Base-by-base conservation (phyloP, 2,329 filamentous ascomycete genomes). In the Triangularia setosa region DNA sequence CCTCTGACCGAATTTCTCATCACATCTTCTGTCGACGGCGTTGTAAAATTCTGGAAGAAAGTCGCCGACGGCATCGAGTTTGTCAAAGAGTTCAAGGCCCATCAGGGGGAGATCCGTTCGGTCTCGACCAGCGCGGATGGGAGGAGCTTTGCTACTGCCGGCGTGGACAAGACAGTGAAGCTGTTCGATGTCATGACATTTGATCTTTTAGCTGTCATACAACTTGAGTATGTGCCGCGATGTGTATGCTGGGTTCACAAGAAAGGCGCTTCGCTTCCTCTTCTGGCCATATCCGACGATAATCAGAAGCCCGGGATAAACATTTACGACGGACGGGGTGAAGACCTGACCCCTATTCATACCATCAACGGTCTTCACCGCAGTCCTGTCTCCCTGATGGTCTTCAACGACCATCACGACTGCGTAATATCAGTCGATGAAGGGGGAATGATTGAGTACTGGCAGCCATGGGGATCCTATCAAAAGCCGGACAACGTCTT, bases 11-110 rank as follows among this genome's bases (percentile, higher is more conserved):
- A 98, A 71, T 99, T 99, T 74, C 82, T 99, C 40, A 95, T 99
- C 67, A 99, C 95, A 1, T 92, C 91, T 66, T 98, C 95, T 0
- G 80, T 91, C 53, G 95, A 99, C 74, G 96, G 96, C n/a, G 90
- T 94, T 0, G 94, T 98, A 71, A 99, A 99, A 77, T 99, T 99
- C 76, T 99, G 95, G 95, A 99, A 99, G 80, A 99, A 99, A 80
- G 86, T 91, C 68, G 89, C 87, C 1, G 88, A 91, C 33, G 92
- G 92, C 0, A 91, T 99, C 64, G 96, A 99, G 79, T 99, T 99
- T 73, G 94, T 98, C 61, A 99, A 99, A 79, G 93, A 99, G 79
- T 99, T 97, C 80, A 90, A 89, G 73, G 93, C 95, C 7, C 96
- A 99, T 78, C 83, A 85, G 64, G 91, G 92, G 60, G 92, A 96